Evolutionary conservation across 768 basidiomycete species (phyloP), one percentile per base, ranked within the genome.

Genomic region (Gloeophyllum trabeum): DNA sequence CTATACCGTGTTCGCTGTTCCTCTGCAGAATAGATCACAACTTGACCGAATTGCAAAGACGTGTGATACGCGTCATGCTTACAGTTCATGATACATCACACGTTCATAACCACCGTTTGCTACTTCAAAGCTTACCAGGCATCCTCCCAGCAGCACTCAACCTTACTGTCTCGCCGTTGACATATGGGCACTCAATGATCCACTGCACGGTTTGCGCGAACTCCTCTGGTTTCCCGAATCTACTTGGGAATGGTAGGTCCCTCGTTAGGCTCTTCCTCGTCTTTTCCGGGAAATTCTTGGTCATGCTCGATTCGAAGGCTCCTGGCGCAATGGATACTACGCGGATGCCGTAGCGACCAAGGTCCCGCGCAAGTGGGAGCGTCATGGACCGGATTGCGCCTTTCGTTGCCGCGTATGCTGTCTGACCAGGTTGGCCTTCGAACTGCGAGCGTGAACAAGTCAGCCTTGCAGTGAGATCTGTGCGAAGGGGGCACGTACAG

Each of bases 321-420:
- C 70, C 71, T 0, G 77, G 76, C 0, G 76, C 76, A 41, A 79
- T 60, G 16, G 73, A 65, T 26, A 76, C 69, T 37, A 76, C 76
- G 46, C 74, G 67, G 23, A 74, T 57, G 37, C 65, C 70, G 46
- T 74, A 64, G 10, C 69, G 61, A 2, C 69, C 63, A 10, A 79
- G 63, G 51, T 79, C 77, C 40, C 77, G 65, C 3, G 77, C 71
- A 65, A 78, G 69, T 1, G 77, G 76, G 2, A 79, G 63, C 1
- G 73, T 70, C 70, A 79, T 70, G 1, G 75, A 72, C 18, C 61
- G 57, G 3, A 79, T 46, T 1, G 70, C 77, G 37, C 76, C 77
- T 54, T 79, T 79, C 1, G 65, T 62, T 2, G 73, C 73, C 1
- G 73, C 55, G 48, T 79, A 79, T 0, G 73, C 76, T 0, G 65